These are phyloP conservation scores for Xylaria telfairii DNA, from an alignment of 495 filamentous ascomycete genomes.

Conservation along the genomic window DNA sequence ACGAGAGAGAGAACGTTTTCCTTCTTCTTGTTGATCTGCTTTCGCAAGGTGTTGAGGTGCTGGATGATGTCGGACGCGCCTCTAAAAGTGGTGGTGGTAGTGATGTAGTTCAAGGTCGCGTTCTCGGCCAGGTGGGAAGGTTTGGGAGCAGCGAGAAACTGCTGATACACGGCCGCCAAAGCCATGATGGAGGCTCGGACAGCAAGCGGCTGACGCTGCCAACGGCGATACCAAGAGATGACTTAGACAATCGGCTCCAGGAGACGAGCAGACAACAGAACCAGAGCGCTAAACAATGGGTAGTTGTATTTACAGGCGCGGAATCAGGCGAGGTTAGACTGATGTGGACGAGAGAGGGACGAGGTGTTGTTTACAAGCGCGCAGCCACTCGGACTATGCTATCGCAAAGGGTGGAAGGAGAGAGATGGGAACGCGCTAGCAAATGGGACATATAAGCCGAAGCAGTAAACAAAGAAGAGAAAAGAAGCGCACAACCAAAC, in stretches of 20 bases:
- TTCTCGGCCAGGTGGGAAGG: slow-evolving; percentile 67
- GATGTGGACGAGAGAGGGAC: neutral
- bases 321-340: neutral
- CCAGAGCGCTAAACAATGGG: neutral
- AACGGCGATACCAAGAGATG: slow-evolving; percentile 4
- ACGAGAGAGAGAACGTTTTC: slow-evolving; percentile 75
- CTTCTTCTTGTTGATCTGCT: slow-evolving; percentile 77
- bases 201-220: neutral
- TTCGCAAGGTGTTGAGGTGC: slow-evolving; percentile 71
- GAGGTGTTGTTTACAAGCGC: slow-evolving; percentile 11
- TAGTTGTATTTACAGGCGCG: slow-evolving; percentile 1
- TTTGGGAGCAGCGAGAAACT: slow-evolving; percentile 75
- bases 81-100: slow-evolving; percentile 78
- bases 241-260: neutral
- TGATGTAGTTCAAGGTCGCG: slow-evolving; percentile 88
- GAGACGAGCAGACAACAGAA: slow-evolving; percentile 13
- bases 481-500: slow-evolving; percentile 19
- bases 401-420: slow-evolving; percentile 2
- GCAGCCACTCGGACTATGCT: neutral
- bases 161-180: slow-evolving; percentile 73
- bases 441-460: neutral
- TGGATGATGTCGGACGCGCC: slow-evolving; percentile 74
- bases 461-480: slow-evolving; percentile 22
- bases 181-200: slow-evolving; percentile 56
- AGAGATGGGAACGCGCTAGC: slow-evolving; percentile 3